Evolutionary conservation across 106 monocot genomes (phyloP).

Genomic region (Amphibolis antarctica): DNA sequence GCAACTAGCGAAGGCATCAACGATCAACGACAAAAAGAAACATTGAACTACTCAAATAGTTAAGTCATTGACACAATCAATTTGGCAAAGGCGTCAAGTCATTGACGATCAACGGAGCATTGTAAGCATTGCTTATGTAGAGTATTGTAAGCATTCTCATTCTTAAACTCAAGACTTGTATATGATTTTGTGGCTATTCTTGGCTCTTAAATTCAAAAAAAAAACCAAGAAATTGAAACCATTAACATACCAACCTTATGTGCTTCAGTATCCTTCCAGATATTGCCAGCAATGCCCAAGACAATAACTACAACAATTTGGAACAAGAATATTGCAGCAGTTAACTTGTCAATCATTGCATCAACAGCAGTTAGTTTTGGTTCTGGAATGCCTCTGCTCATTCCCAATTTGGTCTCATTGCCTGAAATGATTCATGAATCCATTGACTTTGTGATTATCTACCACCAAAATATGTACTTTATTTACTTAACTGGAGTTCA

Average conservation of each 20-base stretch:
- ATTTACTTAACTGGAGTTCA: no score
- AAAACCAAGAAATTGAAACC: not conserved
- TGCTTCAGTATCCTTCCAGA: constrained; percentile 95
- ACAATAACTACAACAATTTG: constrained; percentile 96
- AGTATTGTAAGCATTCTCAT: no score
- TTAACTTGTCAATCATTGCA: constrained; percentile 97
- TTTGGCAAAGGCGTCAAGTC: no score
- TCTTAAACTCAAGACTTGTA: no score
- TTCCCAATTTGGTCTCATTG: constrained; percentile 93
- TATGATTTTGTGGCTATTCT: not conserved
- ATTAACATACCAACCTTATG: constrained; percentile 43
- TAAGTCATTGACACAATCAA: no score
- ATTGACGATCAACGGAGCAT: no score
- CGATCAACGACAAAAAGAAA: no score
- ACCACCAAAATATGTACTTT: not conserved
- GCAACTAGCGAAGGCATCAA: no score
- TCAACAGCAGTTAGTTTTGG: constrained; percentile 96
- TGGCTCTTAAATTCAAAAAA: not conserved
- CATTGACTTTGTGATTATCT: not conserved
- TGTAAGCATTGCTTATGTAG: no score
- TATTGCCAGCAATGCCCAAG: constrained; percentile 84
- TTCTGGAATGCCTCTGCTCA: constrained; percentile 91
- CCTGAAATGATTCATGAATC: constrained; percentile 31
- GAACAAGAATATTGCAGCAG: constrained; percentile 88
- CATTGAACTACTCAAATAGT: no score